Base-by-base conservation (phyloP, 2,329 filamentous ascomycete species). In the Hypoxylon sp. region DNA sequence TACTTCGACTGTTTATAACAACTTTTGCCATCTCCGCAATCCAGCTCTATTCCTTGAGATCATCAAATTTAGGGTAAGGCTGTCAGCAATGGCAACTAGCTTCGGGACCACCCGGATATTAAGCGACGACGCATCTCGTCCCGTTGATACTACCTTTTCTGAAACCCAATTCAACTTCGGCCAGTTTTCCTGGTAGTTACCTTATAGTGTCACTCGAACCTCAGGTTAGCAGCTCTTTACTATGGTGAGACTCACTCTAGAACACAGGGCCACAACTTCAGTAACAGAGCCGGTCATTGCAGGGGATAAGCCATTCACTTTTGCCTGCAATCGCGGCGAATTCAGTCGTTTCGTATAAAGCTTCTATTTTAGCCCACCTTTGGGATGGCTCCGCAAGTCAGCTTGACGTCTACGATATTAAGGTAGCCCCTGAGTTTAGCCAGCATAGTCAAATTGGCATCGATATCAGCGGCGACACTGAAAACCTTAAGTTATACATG, bases 401-500 rank as follows among this genome's bases (percentile, higher is more conserved):
- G 80, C 80, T 92, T 92, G 55, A 89, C 87, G 29, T 89, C 90
- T 53, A 91, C 86, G 69, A 92, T 90, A 69, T 91, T 91, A 43
- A 82, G 78, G 74, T 90, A 86, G 63, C 82, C 77, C 11, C 85
- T 84, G 3, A 91, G 80, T 0, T 80, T 78, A 2, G 84, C 80
- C 67, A 92, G 87, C 72, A 87, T 85, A 64, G 90, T 88, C 0
- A 87, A 90, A 73, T 88, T 86, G 46, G 92, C 80, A 71, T 92
- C 89, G 11, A 91, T 80, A 9, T 90, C 90, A 11, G 88, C 86
- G 21, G 84, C 87, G 2, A 90, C 89, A 8, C 83, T 87, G 2
- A 90, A 89, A 80, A 89, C 91, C 78, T 92, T n/a, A n/a, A n/a
- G n/a, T n/a, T 92, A 81, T 92, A 92, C 61, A 92, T 87, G 46